These are phyloP conservation scores for Hemisphaericaspora nanyangensis DNA, from an alignment of 805 yeast genomes.

Conservation along the genomic window DNA sequence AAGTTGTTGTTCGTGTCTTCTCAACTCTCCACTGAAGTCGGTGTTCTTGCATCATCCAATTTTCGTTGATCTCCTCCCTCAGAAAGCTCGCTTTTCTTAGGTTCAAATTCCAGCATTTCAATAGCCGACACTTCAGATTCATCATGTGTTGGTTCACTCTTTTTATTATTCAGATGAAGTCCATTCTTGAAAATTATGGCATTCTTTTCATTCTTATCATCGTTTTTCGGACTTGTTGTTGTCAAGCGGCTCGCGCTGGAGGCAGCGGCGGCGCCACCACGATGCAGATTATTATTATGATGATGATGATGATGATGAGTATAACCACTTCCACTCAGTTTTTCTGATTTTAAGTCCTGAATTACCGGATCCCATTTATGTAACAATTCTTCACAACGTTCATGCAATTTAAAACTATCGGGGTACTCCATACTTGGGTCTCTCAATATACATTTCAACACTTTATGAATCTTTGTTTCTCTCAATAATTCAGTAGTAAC, in stretches of 20 bases:
- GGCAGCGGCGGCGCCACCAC: background rate
- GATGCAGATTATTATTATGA: background rate
- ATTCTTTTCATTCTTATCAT: background rate
- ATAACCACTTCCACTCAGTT: slow-evolving; percentile 8
- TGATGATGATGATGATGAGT: background rate
- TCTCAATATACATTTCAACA: slow-evolving; percentile 44
- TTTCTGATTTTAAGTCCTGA: slow-evolving; percentile 33
- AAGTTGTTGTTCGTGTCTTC: too few relatives aligned
- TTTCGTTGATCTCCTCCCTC: background rate
- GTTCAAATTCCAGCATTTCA: slow-evolving; percentile 9
- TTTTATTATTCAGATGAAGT: background rate
- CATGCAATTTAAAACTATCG: slow-evolving; percentile 44
- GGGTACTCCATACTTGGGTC: slow-evolving; percentile 37
- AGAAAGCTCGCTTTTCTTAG: slow-evolving; percentile 1
- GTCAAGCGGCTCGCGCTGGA: background rate
- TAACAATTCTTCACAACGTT: slow-evolving; percentile 38
- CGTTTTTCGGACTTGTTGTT: background rate
- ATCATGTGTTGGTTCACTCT: slow-evolving; percentile 10
- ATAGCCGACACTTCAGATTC: slow-evolving; percentile 25
- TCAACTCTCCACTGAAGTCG: slow-evolving; percentile 4
- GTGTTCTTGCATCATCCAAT: slow-evolving; percentile 1
- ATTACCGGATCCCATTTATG: slow-evolving; percentile 38
- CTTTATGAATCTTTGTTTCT: slow-evolving; percentile 49
- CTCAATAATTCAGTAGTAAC: slow-evolving; percentile 38
- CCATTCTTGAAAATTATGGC: slow-evolving; percentile 3